Evolutionary conservation across 2,329 filamentous ascomycete genomes (phyloP), one percentile per base, ranked within the genome.

Genomic region (Magnaporthales sp.): DNA sequence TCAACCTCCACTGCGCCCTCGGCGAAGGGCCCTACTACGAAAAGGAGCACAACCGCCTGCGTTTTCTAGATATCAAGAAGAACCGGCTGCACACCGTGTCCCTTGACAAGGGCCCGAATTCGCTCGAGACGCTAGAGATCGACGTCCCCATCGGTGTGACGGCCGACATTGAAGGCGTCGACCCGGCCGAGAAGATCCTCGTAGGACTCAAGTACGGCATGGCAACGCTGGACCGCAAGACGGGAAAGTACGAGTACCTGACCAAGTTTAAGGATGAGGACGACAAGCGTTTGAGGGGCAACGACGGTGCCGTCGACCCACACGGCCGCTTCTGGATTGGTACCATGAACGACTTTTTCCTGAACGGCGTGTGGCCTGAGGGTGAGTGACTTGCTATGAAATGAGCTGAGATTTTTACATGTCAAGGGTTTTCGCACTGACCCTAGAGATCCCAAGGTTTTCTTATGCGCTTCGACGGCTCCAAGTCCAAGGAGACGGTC

Each of bases 301-400:
- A 97, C 74, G 93, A 97, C 74, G 93, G 93, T 62, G 90, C 88
- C 5, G 87, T 91, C 65, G 93, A 97, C 74, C 88, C 87, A 29
- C 84, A 88, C 69, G 93, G 93, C 32, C 83, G 92, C 38, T 95
- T 94, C 78, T 96, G 92, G 90, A 82, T 93, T 6, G 92, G 92
- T 8, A 86, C 86, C 69, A 96, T 97, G 91, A 95, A 92, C 69
- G 92, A 96, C 73, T 86, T 87, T 71, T 77, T 77, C 19, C 71
- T 79, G 24, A 84, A 84, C 38, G 76, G 77, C 3, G 89, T 91
- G 66, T 80, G 88, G 72, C 80, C 86, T 62, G 84, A 89, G 75
- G 84, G 85, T 85, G 72, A 74, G 78, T 71, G 63, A 64, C 66
- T 10, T 64, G 62, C 51, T 64, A 63, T 29, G 30, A 10, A 26